Evolutionary conservation across 371 early-diverging fungal genomes (phyloP), one percentile per base, ranked within the genome.

Genomic region (Syncephalis fuscata): DNA sequence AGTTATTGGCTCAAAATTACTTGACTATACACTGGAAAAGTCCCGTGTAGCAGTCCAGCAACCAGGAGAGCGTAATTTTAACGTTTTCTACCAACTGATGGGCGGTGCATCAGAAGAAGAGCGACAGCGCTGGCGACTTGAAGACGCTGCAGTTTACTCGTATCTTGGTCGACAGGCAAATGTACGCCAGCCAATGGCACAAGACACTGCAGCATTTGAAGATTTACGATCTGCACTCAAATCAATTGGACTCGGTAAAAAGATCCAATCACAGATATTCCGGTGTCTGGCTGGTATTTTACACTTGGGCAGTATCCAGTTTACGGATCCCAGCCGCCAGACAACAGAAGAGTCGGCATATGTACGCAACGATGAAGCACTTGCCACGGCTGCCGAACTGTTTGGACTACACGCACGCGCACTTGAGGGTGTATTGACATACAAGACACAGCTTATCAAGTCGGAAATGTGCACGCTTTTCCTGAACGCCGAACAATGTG

Each of bases 1-100:
- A 10, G 76, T 95, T 63, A 66, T 80, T 7, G 92, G 96, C 27
- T 80, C 82, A 15, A 92, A 88, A 63, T 65, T 84, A 46, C 73
- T 93, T 49, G 85, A 89, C 51, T 96, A 92, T 63, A 67, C 95
- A 44, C 63, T 97, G 36, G 96, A 98, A 54, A 84, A 85, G 62
- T 64, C 66, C 42, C 75, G 92, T 22, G 73, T 89, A 10, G 65
- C 73, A 2, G 65, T 67, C 15, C 66, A 70, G 0, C 42, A 64
- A 32, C 66, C 65, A 17, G 73, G 55, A 23, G 82, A 91, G 49
- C 70, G 83, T 49, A 91, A 81, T 61, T 96, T 90, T 64, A 88
- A 97, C 61, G 78, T 92, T 40, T 87, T 96, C 56, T 85, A 93
- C 58, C 79, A 86, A 44, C 64, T 95, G 15, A 62, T 83, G 11